phyloP scores from a whole-genome alignment of 192 early-diverging fungal genomes.

The Podila clonocystis region DNA sequence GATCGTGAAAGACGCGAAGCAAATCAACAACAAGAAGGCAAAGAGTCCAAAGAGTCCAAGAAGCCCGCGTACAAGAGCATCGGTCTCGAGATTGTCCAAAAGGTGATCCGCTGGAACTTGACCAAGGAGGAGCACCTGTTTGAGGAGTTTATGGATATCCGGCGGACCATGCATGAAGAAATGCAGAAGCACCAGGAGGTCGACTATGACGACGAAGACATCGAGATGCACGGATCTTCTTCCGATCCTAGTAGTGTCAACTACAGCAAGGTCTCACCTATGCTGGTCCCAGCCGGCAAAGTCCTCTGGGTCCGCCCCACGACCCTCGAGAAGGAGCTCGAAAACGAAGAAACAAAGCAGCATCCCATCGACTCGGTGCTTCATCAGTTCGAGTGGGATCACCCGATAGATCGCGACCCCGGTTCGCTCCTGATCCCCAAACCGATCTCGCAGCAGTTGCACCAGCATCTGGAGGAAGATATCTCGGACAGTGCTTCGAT shows the following conservation, averaged over 20 bases:
- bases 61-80: slow-evolving; percentile 18
- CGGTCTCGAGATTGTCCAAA: slow-evolving; percentile 51
- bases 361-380: slow-evolving; percentile 28
- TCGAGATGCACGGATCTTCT: not conserved
- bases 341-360: slow-evolving; percentile 35
- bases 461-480: slow-evolving; percentile 25
- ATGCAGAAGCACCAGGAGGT: slow-evolving; percentile 31
- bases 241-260: not conserved
- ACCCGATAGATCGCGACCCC: slow-evolving; percentile 17
- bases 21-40: not conserved
- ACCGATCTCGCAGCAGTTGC: slow-evolving; percentile 20
- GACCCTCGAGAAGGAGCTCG: slow-evolving; percentile 38
- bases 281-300: slow-evolving; percentile 55
- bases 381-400: slow-evolving; percentile 51
- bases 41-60: not conserved
- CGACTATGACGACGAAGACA: slow-evolving; percentile 7
- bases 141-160: slow-evolving; percentile 52
- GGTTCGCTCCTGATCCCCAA: slow-evolving; percentile 12
- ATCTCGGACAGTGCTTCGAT: slow-evolving; percentile 25
- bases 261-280: slow-evolving; percentile 20
- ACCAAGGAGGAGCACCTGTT: slow-evolving; percentile 33
- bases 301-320: slow-evolving; percentile 59
- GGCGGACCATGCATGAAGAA: slow-evolving; percentile 35
- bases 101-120: slow-evolving; percentile 43
- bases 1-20: not conserved